Base-by-base conservation (phyloP, 305 asterid species). In the Ilex paraguariensis region DNA sequence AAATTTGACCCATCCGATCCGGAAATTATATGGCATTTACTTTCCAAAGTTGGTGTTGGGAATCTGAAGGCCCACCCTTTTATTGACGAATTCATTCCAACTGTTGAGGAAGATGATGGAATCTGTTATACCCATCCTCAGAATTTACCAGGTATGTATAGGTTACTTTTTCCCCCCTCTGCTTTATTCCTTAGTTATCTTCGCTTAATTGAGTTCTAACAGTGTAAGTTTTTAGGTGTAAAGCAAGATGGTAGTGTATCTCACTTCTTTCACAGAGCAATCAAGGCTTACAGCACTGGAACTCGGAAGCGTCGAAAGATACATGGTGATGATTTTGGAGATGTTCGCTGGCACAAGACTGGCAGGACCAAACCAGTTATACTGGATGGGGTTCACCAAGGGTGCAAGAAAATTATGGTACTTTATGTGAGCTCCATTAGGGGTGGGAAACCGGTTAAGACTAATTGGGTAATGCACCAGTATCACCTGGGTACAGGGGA, bases 381-480 rank as follows among this genome's bases (percentile, higher is more conserved):
- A 10, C 63, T 90, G 65, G 96, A 86, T 52, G 96, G 98, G 13
- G 58, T 74, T 2, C 98, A 93, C 56, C 84, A 70, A 60, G 98
- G 98, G 13, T 93, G 98, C 75, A 90, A 93, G 80, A 93, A 90
- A 76, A 93, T 93, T 58, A 87, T 93, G 98, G 98, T 93, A 68
- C 82, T 93, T 7, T 93, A 93, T 60, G 61, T 87, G 28, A 82
- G 83, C 80, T 79, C 95, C 0, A 83, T 58, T 40, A 80, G 66
- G 72, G 96, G 97, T 17, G 97, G 91, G 44, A 90, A 86, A 67
- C 68, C 98, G 0, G 98, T 87, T 75, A 93, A 93, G 79, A 90
- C 98, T 15, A 84, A 79, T 76, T 90, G 97, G 98, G 98, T 93
- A 56, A 93, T 93, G 98, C 98, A 93, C 69, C 98, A 90, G 61